Conservation (phyloP, 176 grass and related monocot species). For the Lolium rigidum region DNA sequence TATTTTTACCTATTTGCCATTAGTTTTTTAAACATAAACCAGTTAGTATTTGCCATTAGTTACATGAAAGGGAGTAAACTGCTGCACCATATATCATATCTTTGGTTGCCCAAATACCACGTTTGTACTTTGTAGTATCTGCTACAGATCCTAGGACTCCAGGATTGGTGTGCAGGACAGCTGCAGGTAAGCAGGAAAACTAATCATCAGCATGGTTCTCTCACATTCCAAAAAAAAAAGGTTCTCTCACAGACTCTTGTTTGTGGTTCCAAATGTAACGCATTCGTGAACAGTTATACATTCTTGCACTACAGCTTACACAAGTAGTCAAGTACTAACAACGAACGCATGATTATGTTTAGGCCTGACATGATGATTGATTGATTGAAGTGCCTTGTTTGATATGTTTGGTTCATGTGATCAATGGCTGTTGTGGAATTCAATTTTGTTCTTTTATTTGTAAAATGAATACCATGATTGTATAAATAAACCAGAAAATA, state of each 20-base stretch:
- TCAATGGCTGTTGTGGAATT: too few relatives aligned
- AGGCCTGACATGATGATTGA: too few relatives aligned
- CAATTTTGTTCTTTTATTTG: too few relatives aligned
- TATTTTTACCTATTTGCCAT: not conserved
- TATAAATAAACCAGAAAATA: too few relatives aligned
- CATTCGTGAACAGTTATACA: not conserved
- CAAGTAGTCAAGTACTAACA: not conserved
- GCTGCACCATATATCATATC: too few relatives aligned
- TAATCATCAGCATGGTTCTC: not conserved
- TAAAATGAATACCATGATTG: too few relatives aligned
- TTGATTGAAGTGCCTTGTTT: too few relatives aligned
- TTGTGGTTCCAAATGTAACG: constrained; percentile 23
- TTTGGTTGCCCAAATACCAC: not conserved
- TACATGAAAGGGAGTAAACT: not conserved
- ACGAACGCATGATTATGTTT: not conserved
- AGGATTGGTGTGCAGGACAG: not conserved
- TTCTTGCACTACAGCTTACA: not conserved
- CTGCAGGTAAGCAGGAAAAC: not conserved
- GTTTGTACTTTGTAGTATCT: not conserved
- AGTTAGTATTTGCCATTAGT: not conserved
- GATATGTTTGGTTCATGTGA: too few relatives aligned
- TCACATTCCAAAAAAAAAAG: too few relatives aligned
- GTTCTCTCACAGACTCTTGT: not conserved
- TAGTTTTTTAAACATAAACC: too few relatives aligned
- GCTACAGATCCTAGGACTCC: not conserved